These are phyloP conservation scores for Malbranchea zuffiana DNA, from an alignment of 2,329 filamentous ascomycete species.

Conservation along the genomic window DNA sequence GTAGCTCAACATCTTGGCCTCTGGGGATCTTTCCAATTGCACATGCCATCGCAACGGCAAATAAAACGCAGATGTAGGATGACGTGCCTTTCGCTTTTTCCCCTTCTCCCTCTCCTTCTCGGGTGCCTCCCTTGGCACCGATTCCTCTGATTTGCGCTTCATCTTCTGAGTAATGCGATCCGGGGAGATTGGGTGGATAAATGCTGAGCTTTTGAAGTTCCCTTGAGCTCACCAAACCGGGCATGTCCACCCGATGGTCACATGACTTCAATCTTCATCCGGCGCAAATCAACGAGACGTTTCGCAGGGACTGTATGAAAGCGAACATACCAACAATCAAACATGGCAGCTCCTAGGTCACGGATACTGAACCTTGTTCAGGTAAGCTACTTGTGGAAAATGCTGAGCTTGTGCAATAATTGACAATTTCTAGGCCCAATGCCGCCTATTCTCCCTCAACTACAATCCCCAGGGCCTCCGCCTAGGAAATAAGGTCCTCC, in stretches of 20 bases:
- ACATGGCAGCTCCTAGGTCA: constrained; percentile 43
- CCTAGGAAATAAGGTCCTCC: constrained; percentile 82
- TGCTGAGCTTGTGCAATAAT: neutral
- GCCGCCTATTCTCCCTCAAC: constrained; percentile 78
- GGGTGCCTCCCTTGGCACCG: neutral
- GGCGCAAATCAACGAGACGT: neutral
- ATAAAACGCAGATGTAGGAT: too few relatives aligned
- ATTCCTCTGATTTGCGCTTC: constrained; percentile 10
- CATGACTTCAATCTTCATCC: neutral
- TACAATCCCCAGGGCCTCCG: constrained; percentile 78
- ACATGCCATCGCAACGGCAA: too few relatives aligned
- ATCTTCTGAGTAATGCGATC: neutral
- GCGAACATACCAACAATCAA: constrained; percentile 1
- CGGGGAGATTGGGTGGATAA: neutral
- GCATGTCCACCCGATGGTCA: neutral
- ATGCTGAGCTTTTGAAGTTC: neutral
- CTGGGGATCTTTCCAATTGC: too few relatives aligned
- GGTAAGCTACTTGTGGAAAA: constrained; percentile 38
- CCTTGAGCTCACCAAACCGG: constrained; percentile 4
- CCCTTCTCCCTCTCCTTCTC: constrained; percentile 5
- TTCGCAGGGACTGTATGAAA: neutral
- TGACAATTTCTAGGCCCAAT: constrained; percentile 56
- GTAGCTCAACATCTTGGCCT: too few relatives aligned
- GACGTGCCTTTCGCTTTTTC: constrained; percentile 12
- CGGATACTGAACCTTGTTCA: constrained; percentile 62